Conservation (phyloP, 1,284 basidiomycete species). For the Crucibulum parvulum region DNA sequence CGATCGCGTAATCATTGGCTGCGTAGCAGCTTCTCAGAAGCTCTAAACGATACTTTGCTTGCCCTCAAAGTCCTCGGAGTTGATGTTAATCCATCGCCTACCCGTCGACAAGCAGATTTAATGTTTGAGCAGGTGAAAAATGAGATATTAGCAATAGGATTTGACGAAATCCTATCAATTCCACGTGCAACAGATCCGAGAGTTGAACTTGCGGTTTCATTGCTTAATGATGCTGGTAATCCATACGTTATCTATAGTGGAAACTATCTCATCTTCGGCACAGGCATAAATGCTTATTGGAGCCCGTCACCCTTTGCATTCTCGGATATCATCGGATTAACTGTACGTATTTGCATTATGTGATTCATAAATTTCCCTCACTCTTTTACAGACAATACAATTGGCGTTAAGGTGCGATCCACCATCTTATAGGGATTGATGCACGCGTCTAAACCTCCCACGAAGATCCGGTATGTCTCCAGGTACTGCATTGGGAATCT, state of each 20-base stretch:
- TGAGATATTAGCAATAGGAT: constrained; percentile 70
- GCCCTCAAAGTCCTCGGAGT: constrained; percentile 69
- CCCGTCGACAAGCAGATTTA: constrained; percentile 56
- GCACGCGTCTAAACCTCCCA: background rate
- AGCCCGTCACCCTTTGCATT: constrained; percentile 60
- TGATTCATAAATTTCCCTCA: background rate
- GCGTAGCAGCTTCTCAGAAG: constrained; percentile 59
- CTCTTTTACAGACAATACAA: constrained; percentile 58
- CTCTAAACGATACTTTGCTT: constrained; percentile 61
- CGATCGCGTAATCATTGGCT: constrained; percentile 70
- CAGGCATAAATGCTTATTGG: constrained; percentile 75
- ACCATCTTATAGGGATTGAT: background rate
- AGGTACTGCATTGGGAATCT: constrained; percentile 71
- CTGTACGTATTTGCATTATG: constrained; percentile 47
- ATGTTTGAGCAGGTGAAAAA: constrained; percentile 76
- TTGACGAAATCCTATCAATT: constrained; percentile 67
- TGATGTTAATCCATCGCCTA: constrained; percentile 60
- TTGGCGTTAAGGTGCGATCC: constrained; percentile 59
- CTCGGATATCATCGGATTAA: constrained; percentile 68
- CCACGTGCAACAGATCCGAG: constrained; percentile 63
- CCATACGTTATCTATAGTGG: background rate
- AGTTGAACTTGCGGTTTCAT: constrained; percentile 64
- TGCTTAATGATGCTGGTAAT: constrained; percentile 73
- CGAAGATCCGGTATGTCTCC: constrained; percentile 68
- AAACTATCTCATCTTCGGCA: background rate